Percentiles rank a stretch among this genome's conserved stretches.
phyloP scores from a whole-genome alignment of 2,329 filamentous ascomycete genomes.

The Paramyrothecium roridum region DNA sequence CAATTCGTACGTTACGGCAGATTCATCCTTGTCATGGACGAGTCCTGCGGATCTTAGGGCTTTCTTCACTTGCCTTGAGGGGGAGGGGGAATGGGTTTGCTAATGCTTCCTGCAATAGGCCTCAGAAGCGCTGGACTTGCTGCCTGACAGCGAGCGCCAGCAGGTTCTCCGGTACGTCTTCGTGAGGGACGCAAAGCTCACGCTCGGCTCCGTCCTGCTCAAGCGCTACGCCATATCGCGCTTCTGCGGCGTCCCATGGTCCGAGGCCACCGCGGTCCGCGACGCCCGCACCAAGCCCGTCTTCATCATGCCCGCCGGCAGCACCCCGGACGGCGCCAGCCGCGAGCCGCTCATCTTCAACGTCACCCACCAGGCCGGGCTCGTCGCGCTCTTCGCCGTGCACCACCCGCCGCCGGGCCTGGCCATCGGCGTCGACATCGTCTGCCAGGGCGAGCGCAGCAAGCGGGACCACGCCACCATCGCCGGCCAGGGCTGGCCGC shows the following conservation, averaged over 20 bases:
- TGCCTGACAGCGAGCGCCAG: constrained; percentile 52
- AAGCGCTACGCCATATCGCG: constrained; percentile 68
- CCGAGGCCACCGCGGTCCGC: constrained; percentile 52
- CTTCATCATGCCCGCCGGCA: constrained; percentile 45
- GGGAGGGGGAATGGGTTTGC: too few relatives aligned
- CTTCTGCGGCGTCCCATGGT: constrained; percentile 58
- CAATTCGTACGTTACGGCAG: constrained; percentile 41
- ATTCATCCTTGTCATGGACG: too few relatives aligned
- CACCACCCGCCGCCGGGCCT: constrained; percentile 24
- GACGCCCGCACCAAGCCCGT: constrained; percentile 53
- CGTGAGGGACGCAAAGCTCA: constrained; percentile 71
- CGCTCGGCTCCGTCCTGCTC: constrained; percentile 67
- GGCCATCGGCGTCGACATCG: constrained; percentile 71
- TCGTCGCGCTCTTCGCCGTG: constrained; percentile 65
- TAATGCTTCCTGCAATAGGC: constrained; percentile 36
- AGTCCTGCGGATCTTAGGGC: not conserved
- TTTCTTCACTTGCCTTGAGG: too few relatives aligned
- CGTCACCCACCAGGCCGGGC: constrained; percentile 72
- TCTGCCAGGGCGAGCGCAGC: constrained; percentile 68
- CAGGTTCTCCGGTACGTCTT: constrained; percentile 61
- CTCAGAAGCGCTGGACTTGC: constrained; percentile 48
- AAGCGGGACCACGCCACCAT: constrained; percentile 59
- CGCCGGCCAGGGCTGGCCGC: constrained; percentile 55
- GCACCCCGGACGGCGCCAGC: not conserved
- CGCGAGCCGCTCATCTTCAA: constrained; percentile 63